Base-by-base conservation (phyloP, 2,329 filamentous ascomycete genomes). In the Exophiala oligosperma region DNA sequence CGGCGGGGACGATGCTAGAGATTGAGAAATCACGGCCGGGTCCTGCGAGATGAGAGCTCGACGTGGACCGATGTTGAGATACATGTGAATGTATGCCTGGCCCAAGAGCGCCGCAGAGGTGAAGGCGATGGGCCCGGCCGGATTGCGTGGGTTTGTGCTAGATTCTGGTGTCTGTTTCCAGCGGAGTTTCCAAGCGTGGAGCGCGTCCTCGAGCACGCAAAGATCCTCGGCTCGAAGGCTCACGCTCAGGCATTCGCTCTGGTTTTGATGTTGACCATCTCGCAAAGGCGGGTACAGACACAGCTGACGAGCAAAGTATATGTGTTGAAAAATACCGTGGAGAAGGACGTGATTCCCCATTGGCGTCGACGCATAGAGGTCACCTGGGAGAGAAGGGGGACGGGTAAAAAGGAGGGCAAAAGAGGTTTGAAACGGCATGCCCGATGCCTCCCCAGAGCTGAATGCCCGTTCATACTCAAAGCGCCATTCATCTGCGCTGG, bases 31-130 rank as follows among this genome's bases (percentile, higher is more conserved):
- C 8, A 8, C 12, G 41, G 14, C 8, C 41, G 14, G 14, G 21
- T 44, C 41, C 41, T 17, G 9, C 14, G 41, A n/a, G 12, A n/a
- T 17, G 8, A 44, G 41, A 17, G 12, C 21, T 11, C 41, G 41
- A 17, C 21, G 41, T 44, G 61, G 53, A 1, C 65, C 65, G 1
- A 69, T 43, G 24, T 68, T 54, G 1, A 64, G 40, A 2, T 54
- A 41, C 1, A 69, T 57, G 21, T 86, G 79, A 53, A 89, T 87
- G 50, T 68, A 69, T 1, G 67, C 67, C 43, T 89, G 72, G 26
- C 86, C 79, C 49, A 87, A 76, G n/a, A 89, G 73, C 0, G 86
- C 86, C 2, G 84, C 86, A 1, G 86, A 66, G 62, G 87, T 88
- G 69, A 86, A 88, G 0, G 84, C 81, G 17, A 89, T 78, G 0